These are phyloP conservation scores for Penicillium ucsense DNA, from an alignment of 495 filamentous ascomycete genomes.

Conservation along the genomic window DNA sequence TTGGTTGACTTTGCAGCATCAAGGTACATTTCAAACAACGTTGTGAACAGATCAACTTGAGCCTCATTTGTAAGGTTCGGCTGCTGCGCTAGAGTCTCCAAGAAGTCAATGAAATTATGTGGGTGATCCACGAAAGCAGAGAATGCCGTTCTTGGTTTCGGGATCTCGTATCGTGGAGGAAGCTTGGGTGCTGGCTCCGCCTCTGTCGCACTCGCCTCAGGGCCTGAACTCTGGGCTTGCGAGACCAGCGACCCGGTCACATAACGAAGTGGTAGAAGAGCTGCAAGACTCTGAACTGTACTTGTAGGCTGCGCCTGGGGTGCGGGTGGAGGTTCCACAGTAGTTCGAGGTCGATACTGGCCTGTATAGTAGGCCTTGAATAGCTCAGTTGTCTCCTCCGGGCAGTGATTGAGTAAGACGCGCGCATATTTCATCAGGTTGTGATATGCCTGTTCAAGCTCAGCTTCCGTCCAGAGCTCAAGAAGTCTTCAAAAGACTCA, in stretches of 20 bases:
- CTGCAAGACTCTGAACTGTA: constrained; percentile 73
- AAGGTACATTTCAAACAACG: constrained; percentile 95
- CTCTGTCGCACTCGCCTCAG: constrained; percentile 17
- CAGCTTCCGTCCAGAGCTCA: too few species aligned
- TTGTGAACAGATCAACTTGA: constrained; percentile 82
- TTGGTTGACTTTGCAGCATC: constrained; percentile 73
- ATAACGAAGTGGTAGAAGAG: constrained; percentile 76
- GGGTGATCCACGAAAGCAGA: constrained; percentile 94
- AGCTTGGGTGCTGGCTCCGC: constrained; percentile 18
- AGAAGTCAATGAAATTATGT: constrained; percentile 77
- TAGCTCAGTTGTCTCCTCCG: constrained; percentile 65
- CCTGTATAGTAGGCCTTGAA: constrained; percentile 94
- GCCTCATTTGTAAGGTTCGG: constrained; percentile 58
- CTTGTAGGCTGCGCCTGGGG: constrained; percentile 49
- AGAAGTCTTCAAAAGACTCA: too few species aligned
- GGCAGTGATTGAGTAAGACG: constrained; percentile 77
- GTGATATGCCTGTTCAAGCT: constrained; percentile 55
- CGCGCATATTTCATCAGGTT: constrained; percentile 94
- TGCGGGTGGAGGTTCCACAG: constrained; percentile 42
- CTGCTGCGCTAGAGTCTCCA: constrained; percentile 72
- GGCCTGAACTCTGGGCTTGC: constrained; percentile 28
- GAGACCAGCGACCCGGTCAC: constrained; percentile 52
- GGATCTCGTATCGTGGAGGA: constrained; percentile 34
- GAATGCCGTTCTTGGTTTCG: constrained; percentile 84
- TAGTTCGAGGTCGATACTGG: constrained; percentile 62